phyloP scores from a whole-genome alignment of 1,284 basidiomycete species.

The Lentinula novae-zelandiae region DNA sequence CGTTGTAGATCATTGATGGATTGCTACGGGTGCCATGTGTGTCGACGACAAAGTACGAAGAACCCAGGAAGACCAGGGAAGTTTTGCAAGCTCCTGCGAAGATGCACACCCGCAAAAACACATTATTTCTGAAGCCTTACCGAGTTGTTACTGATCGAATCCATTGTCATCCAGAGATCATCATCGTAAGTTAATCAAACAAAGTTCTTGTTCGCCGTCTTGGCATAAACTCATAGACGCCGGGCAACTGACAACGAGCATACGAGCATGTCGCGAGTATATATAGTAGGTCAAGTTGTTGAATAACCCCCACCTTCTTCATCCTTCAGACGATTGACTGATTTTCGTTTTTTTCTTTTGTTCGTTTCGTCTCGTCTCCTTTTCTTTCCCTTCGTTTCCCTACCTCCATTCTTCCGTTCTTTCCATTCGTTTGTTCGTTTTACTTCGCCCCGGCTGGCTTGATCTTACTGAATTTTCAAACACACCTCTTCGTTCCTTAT shows the following conservation, averaged over 20 bases:
- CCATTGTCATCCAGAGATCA: too few relatives aligned
- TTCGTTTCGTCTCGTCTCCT: neutral
- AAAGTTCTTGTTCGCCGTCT: too few relatives aligned
- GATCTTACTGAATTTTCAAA: neutral
- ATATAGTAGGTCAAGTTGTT: neutral
- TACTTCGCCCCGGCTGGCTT: constrained; percentile 14
- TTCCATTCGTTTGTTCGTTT: neutral
- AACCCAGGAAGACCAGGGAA: too few relatives aligned
- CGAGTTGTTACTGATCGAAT: too few relatives aligned
- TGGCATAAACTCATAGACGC: neutral
- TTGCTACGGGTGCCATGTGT: too few relatives aligned
- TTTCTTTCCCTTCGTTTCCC: neutral
- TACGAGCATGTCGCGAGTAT: neutral
- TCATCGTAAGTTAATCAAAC: too few relatives aligned
- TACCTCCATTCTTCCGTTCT: constrained; percentile 10
- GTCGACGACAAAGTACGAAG: too few relatives aligned
- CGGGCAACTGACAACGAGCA: neutral
- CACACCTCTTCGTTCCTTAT: too few relatives aligned
- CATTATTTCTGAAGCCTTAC: too few relatives aligned
- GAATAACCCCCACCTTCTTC: neutral
- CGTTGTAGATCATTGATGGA: too few relatives aligned
- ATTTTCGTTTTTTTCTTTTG: neutral
- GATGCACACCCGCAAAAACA: too few relatives aligned
- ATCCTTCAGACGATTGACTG: neutral
- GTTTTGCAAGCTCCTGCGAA: too few relatives aligned